A percentile compares a stretch with the other conserved stretches of the same genome.
These are phyloP conservation scores for Podospora fimiseda DNA, from an alignment of 495 filamentous ascomycete species.

Conservation along the genomic window DNA sequence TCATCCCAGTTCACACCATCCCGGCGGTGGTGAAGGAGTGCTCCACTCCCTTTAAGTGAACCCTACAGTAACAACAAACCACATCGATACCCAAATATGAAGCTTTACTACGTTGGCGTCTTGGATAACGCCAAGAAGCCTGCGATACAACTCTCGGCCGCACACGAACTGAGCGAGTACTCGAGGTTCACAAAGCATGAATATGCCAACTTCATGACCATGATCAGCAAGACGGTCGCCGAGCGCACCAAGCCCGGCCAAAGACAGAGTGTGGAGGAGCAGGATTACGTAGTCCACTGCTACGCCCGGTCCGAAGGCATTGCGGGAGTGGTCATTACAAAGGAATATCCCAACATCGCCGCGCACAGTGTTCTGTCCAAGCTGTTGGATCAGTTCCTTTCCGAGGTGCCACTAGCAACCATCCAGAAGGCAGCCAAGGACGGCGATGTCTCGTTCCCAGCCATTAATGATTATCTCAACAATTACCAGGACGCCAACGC, in stretches of 20 bases:
- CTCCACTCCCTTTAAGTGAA: neutral
- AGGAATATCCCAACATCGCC: conserved; percentile 81
- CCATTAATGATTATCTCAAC: conserved; percentile 73
- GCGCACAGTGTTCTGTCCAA: conserved; percentile 94
- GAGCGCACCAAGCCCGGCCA: conserved; percentile 80
- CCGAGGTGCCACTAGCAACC: conserved; percentile 63
- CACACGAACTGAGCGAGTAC: conserved; percentile 73
- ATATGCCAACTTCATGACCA: conserved; percentile 61
- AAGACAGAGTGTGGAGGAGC: conserved; percentile 86
- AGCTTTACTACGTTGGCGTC: conserved; percentile 91
- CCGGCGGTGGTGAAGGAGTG: neutral
- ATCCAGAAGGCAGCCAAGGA: conserved; percentile 51
- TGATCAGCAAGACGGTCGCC: conserved; percentile 65
- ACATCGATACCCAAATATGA: conserved; percentile 65
- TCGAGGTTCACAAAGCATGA: conserved; percentile 70
- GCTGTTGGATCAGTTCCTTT: conserved; percentile 86
- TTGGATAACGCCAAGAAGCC: conserved; percentile 49
- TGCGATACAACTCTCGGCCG: conserved; percentile 71
- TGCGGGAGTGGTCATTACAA: conserved; percentile 79
- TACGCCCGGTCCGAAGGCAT: conserved; percentile 85
- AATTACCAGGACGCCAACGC: conserved; percentile 87
- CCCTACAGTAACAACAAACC: neutral
- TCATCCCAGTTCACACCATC: neutral
- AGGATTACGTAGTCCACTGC: conserved; percentile 83
- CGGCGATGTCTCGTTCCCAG: conserved; percentile 51